These are phyloP conservation scores for Penicillium sp. DNA, from an alignment of 2,329 filamentous ascomycete genomes.

Conservation along the genomic window DNA sequence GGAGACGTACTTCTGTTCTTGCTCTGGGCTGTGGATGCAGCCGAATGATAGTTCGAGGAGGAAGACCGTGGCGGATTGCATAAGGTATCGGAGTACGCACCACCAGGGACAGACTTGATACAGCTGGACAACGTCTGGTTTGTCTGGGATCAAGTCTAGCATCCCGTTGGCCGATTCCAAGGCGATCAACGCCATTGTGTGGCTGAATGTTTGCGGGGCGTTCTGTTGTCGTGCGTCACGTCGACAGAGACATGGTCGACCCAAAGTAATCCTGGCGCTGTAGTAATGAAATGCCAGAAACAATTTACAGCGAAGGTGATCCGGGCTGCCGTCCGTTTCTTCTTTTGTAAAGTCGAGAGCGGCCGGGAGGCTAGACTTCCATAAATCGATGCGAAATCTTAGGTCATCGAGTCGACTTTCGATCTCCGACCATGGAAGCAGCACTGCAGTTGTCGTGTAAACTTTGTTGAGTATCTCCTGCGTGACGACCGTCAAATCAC, in stretches of 20 bases:
- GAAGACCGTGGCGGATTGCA: constrained; percentile 47
- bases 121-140: constrained; percentile 41
- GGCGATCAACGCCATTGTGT: constrained; percentile 39
- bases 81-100: constrained; percentile 47
- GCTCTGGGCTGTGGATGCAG: constrained; percentile 43
- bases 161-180: constrained; percentile 41
- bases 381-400: constrained; percentile 38
- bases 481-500: constrained; percentile 40
- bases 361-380: constrained; percentile 40
- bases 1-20: constrained; percentile 37
- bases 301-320: constrained; percentile 41
- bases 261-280: constrained; percentile 44
- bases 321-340: constrained; percentile 29
- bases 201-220: constrained; percentile 36
- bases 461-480: constrained; percentile 45
- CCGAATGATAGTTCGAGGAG: constrained; percentile 48
- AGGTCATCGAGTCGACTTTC: constrained; percentile 41
- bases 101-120: constrained; percentile 47
- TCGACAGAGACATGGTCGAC: constrained; percentile 48
- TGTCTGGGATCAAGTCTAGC: constrained; percentile 43
- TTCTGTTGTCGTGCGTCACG: constrained; percentile 36
- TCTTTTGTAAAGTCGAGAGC: constrained; percentile 39
- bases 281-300: constrained; percentile 46
- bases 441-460: constrained; percentile 41
- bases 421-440: constrained; percentile 41